Conservation (phyloP, 1,139 yeast genomes). For the Zygoascus hellenicus region DNA sequence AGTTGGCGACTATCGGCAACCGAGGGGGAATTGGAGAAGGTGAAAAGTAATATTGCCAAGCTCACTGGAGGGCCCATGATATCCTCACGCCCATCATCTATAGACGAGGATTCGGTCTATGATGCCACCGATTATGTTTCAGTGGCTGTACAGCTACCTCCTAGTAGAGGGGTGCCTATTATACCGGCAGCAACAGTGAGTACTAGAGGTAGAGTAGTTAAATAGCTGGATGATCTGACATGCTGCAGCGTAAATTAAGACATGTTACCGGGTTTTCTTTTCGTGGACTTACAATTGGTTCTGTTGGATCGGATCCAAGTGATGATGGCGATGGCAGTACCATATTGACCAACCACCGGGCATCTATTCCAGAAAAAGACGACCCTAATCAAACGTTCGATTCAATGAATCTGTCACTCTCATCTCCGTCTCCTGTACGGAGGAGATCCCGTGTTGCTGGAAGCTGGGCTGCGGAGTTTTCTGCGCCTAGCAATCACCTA, state of each 20-base stretch:
- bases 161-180: conserved; percentile 19
- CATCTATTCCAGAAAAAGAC: no score
- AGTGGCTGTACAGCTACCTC: conserved; percentile 18
- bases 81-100: conserved; percentile 15
- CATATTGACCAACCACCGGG: no score
- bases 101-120: conserved; percentile 7
- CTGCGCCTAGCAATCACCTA: conserved; percentile 22
- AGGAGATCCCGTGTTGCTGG: background rate
- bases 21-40: no score
- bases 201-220: background rate
- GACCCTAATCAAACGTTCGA: no score
- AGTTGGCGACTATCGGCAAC: no score
- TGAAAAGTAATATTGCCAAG: no score
- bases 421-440: background rate
- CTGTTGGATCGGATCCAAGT: background rate
- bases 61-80: no score
- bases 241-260: conserved; percentile 19
- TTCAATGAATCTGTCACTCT: no score
- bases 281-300: conserved; percentile 15
- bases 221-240: background rate
- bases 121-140: conserved; percentile 15
- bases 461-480: background rate
- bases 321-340: no score
- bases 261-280: conserved; percentile 23
- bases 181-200: conserved; percentile 19